phyloP scores from a whole-genome alignment of 306 rosid species.

The Chamaecrista fasciculata region DNA sequence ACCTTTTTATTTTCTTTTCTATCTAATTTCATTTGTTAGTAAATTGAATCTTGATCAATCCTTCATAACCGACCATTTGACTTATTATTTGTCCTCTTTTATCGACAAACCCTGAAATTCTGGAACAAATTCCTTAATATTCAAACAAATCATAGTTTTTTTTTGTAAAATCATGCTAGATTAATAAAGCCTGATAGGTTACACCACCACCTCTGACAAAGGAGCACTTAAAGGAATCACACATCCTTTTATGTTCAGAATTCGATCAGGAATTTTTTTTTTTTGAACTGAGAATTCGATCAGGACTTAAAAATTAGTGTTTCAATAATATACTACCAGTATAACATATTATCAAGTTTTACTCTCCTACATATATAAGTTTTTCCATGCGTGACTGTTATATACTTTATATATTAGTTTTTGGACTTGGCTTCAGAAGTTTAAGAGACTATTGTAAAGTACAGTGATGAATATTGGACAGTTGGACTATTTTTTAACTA shows the following conservation, averaged over 20 bases:
- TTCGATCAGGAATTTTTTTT: too few species aligned
- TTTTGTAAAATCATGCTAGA: slow-evolving; percentile 2
- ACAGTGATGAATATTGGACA: too few species aligned
- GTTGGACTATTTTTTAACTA: too few species aligned
- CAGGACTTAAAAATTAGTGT: too few species aligned
- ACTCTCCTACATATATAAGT: too few species aligned
- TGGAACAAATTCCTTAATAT: slow-evolving; percentile 13
- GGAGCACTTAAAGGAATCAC: background rate
- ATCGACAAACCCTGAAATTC: slow-evolving; percentile 28
- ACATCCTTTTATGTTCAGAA: background rate
- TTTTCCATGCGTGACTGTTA: too few species aligned
- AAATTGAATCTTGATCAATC: slow-evolving; percentile 24
- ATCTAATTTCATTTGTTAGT: background rate
- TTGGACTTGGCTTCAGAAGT: too few species aligned
- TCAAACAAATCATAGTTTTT: slow-evolving; percentile 20
- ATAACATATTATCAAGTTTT: too few species aligned
- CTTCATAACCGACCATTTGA: slow-evolving; percentile 45
- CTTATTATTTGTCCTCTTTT: slow-evolving; percentile 37
- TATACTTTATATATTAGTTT: too few species aligned
- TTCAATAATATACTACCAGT: too few species aligned
- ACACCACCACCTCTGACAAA: background rate
- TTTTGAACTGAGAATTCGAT: too few species aligned
- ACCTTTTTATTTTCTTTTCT: background rate
- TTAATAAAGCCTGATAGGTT: background rate
- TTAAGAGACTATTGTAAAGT: too few species aligned